These are phyloP conservation scores for Metschnikowia bowlesiae DNA, from an alignment of 805 yeast genomes.

Conservation along the genomic window DNA sequence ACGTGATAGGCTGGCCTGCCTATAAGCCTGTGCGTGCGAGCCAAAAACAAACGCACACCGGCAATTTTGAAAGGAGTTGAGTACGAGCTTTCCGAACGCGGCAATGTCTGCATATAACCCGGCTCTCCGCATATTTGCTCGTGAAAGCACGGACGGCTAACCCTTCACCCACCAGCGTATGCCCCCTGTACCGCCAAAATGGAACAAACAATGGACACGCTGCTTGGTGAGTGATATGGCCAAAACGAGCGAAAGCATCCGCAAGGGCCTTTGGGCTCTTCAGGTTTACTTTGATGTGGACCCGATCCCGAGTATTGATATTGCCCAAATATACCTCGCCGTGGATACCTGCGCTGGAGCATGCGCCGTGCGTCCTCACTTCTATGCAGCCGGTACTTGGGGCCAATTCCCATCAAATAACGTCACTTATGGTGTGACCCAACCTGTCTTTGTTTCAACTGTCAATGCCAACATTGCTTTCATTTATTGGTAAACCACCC, in stretches of 20 bases:
- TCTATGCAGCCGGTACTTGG: too few species aligned
- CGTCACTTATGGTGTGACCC: too few species aligned
- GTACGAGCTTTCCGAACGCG: neutral
- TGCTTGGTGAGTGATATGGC: neutral
- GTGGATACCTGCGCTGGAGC: too few species aligned
- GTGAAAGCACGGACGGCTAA: conserved; percentile 1
- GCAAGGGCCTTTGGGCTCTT: too few species aligned
- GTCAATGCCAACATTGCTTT: neutral
- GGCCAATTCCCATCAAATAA: too few species aligned
- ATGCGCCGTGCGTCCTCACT: too few species aligned
- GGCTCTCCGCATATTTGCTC: neutral
- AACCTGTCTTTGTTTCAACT: too few species aligned
- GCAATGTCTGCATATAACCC: neutral
- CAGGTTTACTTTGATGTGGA: too few species aligned
- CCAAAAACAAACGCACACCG: neutral
- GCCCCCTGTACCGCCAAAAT: neutral
- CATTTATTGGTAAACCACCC: too few species aligned
- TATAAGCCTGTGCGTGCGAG: neutral
- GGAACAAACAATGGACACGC: neutral
- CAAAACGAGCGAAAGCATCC: too few species aligned
- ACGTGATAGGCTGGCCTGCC: neutral
- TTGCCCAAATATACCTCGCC: too few species aligned
- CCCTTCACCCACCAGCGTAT: neutral
- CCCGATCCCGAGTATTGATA: too few species aligned
- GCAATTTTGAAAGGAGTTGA: neutral